Conservation (phyloP, 2,329 filamentous ascomycete genomes). For the Emergomyces africanus region DNA sequence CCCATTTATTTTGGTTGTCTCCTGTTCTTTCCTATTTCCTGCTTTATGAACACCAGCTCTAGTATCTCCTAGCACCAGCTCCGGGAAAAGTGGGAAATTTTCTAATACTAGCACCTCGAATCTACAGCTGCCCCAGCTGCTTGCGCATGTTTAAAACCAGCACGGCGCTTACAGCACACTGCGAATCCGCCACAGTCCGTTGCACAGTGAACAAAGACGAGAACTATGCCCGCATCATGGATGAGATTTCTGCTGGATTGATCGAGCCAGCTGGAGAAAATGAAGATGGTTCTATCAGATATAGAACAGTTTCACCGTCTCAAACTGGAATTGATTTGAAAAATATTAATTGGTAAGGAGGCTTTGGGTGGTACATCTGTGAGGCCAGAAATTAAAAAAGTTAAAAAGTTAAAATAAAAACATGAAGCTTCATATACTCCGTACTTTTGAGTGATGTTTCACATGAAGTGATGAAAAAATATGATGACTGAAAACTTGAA, state of each 20-base stretch:
- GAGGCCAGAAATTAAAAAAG: too few species aligned
- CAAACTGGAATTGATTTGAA: slow-evolving; percentile 8
- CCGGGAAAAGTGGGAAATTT: slow-evolving; percentile 7
- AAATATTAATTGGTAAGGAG: slow-evolving; percentile 7
- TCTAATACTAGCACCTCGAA: slow-evolving; percentile 1
- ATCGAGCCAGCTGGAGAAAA: slow-evolving; percentile 21
- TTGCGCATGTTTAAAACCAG: slow-evolving; percentile 25
- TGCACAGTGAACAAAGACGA: slow-evolving; percentile 22
- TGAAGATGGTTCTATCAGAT: slow-evolving; percentile 23
- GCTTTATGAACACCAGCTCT: not conserved
- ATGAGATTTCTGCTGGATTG: slow-evolving; percentile 27
- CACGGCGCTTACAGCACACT: slow-evolving; percentile 28
- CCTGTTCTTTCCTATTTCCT: not conserved
- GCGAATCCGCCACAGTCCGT: slow-evolving; percentile 23
- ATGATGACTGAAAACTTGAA: too few species aligned
- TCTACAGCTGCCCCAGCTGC: slow-evolving; percentile 27
- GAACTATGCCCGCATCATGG: slow-evolving; percentile 23
- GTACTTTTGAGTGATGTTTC: too few species aligned
- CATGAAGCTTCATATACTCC: too few species aligned
- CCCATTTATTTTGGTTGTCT: slow-evolving; percentile 1
- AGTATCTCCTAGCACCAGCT: not conserved
- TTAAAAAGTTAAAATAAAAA: too few species aligned
- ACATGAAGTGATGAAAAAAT: too few species aligned
- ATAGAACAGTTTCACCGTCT: slow-evolving; percentile 13
- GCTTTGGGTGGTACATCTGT: not conserved